Evolutionary conservation across 2,329 filamentous ascomycete genomes (phyloP).

Genomic region (Dothistroma pini): DNA sequence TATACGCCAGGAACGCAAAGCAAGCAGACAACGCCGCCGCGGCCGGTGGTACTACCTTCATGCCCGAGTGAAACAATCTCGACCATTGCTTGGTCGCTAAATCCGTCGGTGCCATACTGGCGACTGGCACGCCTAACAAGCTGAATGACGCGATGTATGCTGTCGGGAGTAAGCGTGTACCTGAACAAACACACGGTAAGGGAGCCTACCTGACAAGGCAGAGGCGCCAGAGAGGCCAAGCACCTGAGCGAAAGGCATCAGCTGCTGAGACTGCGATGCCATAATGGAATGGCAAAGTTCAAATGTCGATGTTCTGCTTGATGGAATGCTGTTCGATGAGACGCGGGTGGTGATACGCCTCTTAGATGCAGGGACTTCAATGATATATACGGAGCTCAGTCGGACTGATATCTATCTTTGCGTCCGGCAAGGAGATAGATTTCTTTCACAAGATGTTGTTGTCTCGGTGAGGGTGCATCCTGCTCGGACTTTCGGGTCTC

Average conservation of each 20-base stretch:
- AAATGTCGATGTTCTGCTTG: no score
- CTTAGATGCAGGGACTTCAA: no score
- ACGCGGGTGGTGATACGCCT: no score
- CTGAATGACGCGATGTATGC: constrained; percentile 24
- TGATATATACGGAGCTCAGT: no score
- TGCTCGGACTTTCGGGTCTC: no score
- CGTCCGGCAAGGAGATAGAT: no score
- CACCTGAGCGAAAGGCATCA: constrained; percentile 16
- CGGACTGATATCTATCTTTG: no score
- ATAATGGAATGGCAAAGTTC: constrained; percentile 1
- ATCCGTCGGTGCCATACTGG: constrained; percentile 20
- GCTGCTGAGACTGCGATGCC: constrained; percentile 13
- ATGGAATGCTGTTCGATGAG: no score
- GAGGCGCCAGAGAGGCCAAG: constrained; percentile 21
- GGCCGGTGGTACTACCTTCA: constrained; percentile 18
- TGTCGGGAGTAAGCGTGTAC: constrained; percentile 4
- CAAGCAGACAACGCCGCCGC: constrained; percentile 20
- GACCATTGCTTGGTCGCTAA: constrained; percentile 27
- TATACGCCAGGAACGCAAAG: constrained; percentile 22
- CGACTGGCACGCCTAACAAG: constrained; percentile 20
- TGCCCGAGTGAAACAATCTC: constrained; percentile 23
- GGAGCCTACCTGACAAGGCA: constrained; percentile 13
- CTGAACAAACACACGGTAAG: no score
- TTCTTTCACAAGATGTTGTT: no score
- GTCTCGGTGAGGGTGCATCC: no score